Percentiles rank a stretch among this genome's conserved stretches.
Evolutionary conservation across 768 basidiomycete species (phyloP).

Genomic region (Neoboletus brunneissimus): DNA sequence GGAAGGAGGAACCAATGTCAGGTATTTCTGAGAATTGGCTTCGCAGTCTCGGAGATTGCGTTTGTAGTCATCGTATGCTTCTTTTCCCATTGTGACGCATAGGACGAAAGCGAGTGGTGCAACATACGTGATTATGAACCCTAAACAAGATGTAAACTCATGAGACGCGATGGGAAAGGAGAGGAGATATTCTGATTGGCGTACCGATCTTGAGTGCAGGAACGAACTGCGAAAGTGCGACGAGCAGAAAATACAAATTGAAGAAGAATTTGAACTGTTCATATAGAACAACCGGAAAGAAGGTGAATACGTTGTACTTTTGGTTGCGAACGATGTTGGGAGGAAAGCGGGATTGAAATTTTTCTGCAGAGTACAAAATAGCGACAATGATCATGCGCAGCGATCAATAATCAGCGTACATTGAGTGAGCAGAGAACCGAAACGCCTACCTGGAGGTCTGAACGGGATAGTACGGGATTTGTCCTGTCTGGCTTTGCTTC

Average conservation of each 20-base stretch:
- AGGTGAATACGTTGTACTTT: constrained; percentile 96
- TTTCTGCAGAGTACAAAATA: constrained; percentile 45
- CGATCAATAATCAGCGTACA: constrained; percentile 1
- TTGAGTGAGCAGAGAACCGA: background rate
- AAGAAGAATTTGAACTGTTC: constrained; percentile 99
- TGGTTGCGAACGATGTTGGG: constrained; percentile 95
- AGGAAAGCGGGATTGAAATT: constrained; percentile 67
- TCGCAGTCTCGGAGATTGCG: constrained; percentile 89
- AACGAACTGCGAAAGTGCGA: constrained; percentile 93
- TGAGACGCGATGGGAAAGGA: background rate
- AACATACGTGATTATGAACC: constrained; percentile 93
- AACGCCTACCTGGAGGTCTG: constrained; percentile 57
- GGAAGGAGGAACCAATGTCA: constrained; percentile 62
- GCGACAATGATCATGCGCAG: background rate
- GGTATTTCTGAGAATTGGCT: constrained; percentile 92
- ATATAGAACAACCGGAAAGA: constrained; percentile 95
- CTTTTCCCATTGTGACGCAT: constrained; percentile 95
- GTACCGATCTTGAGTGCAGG: constrained; percentile 93
- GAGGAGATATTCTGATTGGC: constrained; percentile 20
- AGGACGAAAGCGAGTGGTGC: constrained; percentile 96
- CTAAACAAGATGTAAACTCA: constrained; percentile 37
- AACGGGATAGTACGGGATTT: constrained; percentile 79
- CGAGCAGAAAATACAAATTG: constrained; percentile 97
- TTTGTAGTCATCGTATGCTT: constrained; percentile 98
- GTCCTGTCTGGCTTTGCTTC: constrained; percentile 45